Evolutionary conservation across 495 filamentous ascomycete species (phyloP).

Genomic region (Penicillium samsonianum): DNA sequence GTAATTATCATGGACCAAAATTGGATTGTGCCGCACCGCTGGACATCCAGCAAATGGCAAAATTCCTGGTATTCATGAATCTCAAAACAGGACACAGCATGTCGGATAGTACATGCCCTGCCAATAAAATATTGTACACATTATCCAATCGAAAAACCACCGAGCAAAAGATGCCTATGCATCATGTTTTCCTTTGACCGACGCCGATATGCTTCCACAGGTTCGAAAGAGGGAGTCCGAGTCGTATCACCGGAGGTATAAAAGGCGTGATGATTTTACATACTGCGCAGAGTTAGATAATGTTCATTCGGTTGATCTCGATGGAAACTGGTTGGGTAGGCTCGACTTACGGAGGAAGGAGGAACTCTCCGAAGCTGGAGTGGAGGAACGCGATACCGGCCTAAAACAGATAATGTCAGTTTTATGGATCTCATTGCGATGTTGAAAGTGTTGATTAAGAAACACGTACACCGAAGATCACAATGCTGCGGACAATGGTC

Average conservation of each 20-base stretch:
- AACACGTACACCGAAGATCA: conserved; percentile 69
- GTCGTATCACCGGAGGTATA: conserved; percentile 12
- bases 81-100: conserved; percentile 17
- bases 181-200: conserved; percentile 21
- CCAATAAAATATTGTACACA: conserved; percentile 34
- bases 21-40: conserved; percentile 4
- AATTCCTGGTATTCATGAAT: conserved; percentile 30
- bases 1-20: background rate
- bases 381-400: conserved; percentile 72
- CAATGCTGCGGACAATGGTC: conserved; percentile 69
- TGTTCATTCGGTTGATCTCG: background rate
- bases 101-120: conserved; percentile 9
- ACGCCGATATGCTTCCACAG: conserved; percentile 28
- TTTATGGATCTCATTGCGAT: conserved; percentile 6
- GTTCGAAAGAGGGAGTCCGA: conserved; percentile 17
- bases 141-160: conserved; percentile 20
- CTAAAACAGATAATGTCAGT: conserved; percentile 42
- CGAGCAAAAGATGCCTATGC: conserved; percentile 19
- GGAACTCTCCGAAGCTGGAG: conserved; percentile 71
- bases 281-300: conserved; percentile 19
- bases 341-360: conserved; percentile 68
- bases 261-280: conserved; percentile 24
- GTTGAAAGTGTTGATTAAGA: too few species aligned
- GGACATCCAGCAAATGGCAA: conserved; percentile 5
- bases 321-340: background rate